A percentile compares a stretch with the other conserved stretches of the same genome.
Evolutionary conservation across 129 eudicot genomes (phyloP).

Genomic region (Centrapalus pauciflorus): DNA sequence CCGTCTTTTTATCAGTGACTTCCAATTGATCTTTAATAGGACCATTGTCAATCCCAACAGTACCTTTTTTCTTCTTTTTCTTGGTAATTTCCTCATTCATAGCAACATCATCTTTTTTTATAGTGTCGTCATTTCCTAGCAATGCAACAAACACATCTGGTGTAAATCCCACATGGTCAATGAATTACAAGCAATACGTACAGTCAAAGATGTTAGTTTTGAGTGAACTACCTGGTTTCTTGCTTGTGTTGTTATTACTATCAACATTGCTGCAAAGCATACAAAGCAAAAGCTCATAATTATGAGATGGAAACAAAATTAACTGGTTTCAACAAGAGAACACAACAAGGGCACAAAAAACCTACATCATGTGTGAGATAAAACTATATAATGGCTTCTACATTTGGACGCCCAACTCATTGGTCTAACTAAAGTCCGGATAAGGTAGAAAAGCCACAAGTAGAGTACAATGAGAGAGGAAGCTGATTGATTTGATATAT

Average conservation of each 20-base stretch:
- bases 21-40: constrained; percentile 10
- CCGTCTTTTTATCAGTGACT: constrained; percentile 3
- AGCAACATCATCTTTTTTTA: constrained; percentile 4
- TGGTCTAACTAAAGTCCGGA: background rate
- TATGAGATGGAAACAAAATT: background rate
- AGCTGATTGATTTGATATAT: no score
- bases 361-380: background rate
- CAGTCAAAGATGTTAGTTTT: background rate
- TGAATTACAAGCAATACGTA: no score
- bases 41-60: constrained; percentile 16
- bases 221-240: constrained; percentile 28
- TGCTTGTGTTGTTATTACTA: constrained; percentile 8
- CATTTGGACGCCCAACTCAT: background rate
- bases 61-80: constrained; percentile 45
- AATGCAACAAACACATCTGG: constrained; percentile 11
- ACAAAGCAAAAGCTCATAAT: constrained; percentile 12
- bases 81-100: constrained; percentile 26
- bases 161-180: no score
- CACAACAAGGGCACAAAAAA: background rate
- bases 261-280: constrained; percentile 33
- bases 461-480: no score
- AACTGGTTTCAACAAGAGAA: background rate
- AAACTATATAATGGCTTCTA: background rate
- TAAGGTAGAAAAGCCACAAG: no score
- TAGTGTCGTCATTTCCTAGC: constrained; percentile 18